phyloP scores from a whole-genome alignment of 495 filamentous ascomycete genomes.

The Aspergillus wentii region DNA sequence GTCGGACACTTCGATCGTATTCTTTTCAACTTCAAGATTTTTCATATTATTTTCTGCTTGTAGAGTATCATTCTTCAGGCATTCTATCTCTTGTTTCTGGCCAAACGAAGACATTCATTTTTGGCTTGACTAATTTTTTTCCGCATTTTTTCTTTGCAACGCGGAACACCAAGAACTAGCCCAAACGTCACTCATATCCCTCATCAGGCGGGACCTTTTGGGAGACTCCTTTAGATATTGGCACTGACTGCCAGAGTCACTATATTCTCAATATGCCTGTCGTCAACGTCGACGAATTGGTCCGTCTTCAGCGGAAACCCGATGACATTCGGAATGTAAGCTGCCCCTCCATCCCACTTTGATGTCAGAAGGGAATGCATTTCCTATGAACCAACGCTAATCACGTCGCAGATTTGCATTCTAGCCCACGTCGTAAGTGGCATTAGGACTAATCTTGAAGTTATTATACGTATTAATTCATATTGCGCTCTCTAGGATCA shows the following conservation, averaged over 20 bases:
- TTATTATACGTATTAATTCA: conserved; percentile 4
- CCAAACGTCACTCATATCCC: too few relatives aligned
- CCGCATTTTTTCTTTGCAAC: too few relatives aligned
- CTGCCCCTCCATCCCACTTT: conserved; percentile 32
- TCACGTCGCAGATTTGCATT: conserved; percentile 79
- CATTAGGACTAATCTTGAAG: background rate
- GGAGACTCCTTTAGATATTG: conserved; percentile 4
- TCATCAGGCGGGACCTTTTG: too few relatives aligned
- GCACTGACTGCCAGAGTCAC: conserved; percentile 14
- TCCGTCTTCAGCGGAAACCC: conserved; percentile 75
- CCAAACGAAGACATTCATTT: too few relatives aligned
- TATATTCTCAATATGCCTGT: conserved; percentile 66
- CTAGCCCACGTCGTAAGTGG: conserved; percentile 86
- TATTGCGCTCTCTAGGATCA: conserved; percentile 57
- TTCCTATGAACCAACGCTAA: conserved; percentile 20
- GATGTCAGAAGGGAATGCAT: conserved; percentile 15
- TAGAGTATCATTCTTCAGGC: too few relatives aligned
- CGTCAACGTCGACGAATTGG: conserved; percentile 79
- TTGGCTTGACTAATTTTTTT: too few relatives aligned
- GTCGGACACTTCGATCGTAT: too few relatives aligned
- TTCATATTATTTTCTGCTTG: too few relatives aligned
- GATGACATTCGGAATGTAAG: conserved; percentile 86
- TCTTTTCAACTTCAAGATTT: too few relatives aligned
- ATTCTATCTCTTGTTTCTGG: too few relatives aligned
- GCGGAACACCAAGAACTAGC: conserved; percentile 10